These are phyloP conservation scores for Fistulifera pelliculosa DNA, from an alignment of 108 stramenopile species.

Conservation along the genomic window DNA sequence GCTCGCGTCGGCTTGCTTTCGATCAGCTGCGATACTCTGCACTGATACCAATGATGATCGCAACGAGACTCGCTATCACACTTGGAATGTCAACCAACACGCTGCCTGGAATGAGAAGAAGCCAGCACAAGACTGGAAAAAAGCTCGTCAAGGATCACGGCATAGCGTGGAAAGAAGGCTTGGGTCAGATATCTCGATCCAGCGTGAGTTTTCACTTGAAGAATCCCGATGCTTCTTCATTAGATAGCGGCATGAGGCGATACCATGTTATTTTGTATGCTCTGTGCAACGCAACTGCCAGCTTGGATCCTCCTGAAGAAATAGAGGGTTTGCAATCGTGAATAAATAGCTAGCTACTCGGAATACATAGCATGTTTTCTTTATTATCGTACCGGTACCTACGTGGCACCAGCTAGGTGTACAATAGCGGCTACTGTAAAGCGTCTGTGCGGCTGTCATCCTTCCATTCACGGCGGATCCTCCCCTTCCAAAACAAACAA, in stretches of 20 bases:
- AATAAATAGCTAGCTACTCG: no score
- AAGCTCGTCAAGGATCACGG: constrained; percentile 64
- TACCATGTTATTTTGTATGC: constrained; percentile 29
- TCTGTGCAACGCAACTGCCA: constrained; percentile 7
- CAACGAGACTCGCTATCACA: constrained; percentile 31
- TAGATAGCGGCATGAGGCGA: constrained; percentile 19
- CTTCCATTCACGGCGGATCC: no score
- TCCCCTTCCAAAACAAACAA: no score
- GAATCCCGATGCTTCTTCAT: constrained; percentile 3
- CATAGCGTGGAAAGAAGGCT: constrained; percentile 57
- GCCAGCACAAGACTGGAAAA: not conserved
- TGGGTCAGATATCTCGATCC: constrained; percentile 80
- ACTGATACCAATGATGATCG: constrained; percentile 32
- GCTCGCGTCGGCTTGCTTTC: constrained; percentile 60
- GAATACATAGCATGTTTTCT: no score
- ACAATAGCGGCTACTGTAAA: no score
- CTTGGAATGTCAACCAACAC: constrained; percentile 18
- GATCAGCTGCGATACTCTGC: constrained; percentile 21
- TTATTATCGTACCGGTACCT: no score
- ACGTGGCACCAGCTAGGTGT: no score
- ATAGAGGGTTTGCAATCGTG: no score
- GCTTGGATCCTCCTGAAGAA: not conserved
- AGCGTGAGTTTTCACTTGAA: constrained; percentile 77
- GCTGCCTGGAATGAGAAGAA: not conserved
- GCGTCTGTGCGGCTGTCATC: no score